phyloP scores from a whole-genome alignment of 192 early-diverging fungal species.

The Spinellus fusiger region DNA sequence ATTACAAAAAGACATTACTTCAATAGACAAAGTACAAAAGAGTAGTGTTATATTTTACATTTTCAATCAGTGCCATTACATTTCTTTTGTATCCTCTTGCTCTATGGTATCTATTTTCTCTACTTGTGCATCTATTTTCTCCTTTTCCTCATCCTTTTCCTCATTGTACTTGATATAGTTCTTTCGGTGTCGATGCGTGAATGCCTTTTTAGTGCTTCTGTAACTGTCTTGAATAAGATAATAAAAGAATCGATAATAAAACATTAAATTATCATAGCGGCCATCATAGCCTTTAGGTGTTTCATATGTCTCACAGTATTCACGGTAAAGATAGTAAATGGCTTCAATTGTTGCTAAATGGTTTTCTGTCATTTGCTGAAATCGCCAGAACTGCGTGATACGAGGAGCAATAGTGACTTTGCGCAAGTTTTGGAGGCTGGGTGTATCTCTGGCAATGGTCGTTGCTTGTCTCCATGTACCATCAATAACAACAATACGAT shows the following conservation, averaged over 20 bases:
- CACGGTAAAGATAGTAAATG: conserved; percentile 88
- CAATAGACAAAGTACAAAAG: no score
- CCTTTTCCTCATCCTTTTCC: no score
- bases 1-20: no score
- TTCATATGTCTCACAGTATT: conserved; percentile 60
- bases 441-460: conserved; percentile 46
- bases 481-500: conserved; percentile 82
- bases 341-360: conserved; percentile 93
- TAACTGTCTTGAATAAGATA: conserved; percentile 80
- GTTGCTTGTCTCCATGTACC: conserved; percentile 93
- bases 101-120: no score
- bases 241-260: conserved; percentile 89
- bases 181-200: neutral
- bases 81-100: no score
- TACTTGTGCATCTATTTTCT: no score
- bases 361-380: conserved; percentile 66
- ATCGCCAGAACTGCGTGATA: conserved; percentile 88
- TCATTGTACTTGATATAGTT: neutral
- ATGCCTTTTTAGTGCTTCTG: neutral
- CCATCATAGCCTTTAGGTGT: conserved; percentile 51
- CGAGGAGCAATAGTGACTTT: conserved; percentile 67
- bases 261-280: conserved; percentile 83
- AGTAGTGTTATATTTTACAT: no score
- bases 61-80: no score
- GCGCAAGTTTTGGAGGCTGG: conserved; percentile 37